These are phyloP conservation scores for Mycena maculata DNA, from an alignment of 768 basidiomycete genomes.

Conservation along the genomic window DNA sequence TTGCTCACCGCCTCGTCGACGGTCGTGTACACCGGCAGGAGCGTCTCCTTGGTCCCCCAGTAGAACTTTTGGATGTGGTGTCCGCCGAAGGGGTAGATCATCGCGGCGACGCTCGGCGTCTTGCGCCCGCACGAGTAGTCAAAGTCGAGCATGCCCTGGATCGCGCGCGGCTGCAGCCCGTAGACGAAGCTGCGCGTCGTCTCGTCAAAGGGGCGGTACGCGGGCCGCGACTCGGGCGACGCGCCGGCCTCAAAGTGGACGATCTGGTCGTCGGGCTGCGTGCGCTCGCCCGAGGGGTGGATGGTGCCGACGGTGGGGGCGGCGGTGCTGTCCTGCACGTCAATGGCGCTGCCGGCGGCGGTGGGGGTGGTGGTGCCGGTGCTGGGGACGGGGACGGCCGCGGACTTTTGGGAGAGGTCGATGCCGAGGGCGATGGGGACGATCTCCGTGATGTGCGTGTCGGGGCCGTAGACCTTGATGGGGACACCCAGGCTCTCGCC, in stretches of 20 bases:
- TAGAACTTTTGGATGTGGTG: slow-evolving; percentile 99
- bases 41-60: slow-evolving; percentile 99
- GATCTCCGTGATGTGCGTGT: slow-evolving; percentile 98
- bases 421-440: slow-evolving; percentile 98
- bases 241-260: slow-evolving; percentile 80
- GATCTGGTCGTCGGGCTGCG: slow-evolving; percentile 89
- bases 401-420: slow-evolving; percentile 59
- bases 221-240: slow-evolving; percentile 65
- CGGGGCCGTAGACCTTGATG: slow-evolving; percentile 97
- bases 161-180: slow-evolving; percentile 98
- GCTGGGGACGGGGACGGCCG: slow-evolving; percentile 50
- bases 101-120: slow-evolving; percentile 94
- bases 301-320: slow-evolving; percentile 73
- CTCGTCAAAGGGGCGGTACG: slow-evolving; percentile 92
- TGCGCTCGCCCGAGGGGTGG: slow-evolving; percentile 81
- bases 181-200: slow-evolving; percentile 97
- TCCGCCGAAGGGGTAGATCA: slow-evolving; percentile 99
- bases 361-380: slow-evolving; percentile 63
- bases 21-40: slow-evolving; percentile 96
- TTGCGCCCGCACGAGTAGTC: slow-evolving; percentile 97
- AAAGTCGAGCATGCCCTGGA: slow-evolving; percentile 97
- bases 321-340: slow-evolving; percentile 50
- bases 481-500: slow-evolving; percentile 97
- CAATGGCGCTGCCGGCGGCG: slow-evolving; percentile 52
- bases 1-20: slow-evolving; percentile 92